Base-by-base conservation (phyloP, 2,329 filamentous ascomycete genomes). In the Trichophyton benhamiae region DNA sequence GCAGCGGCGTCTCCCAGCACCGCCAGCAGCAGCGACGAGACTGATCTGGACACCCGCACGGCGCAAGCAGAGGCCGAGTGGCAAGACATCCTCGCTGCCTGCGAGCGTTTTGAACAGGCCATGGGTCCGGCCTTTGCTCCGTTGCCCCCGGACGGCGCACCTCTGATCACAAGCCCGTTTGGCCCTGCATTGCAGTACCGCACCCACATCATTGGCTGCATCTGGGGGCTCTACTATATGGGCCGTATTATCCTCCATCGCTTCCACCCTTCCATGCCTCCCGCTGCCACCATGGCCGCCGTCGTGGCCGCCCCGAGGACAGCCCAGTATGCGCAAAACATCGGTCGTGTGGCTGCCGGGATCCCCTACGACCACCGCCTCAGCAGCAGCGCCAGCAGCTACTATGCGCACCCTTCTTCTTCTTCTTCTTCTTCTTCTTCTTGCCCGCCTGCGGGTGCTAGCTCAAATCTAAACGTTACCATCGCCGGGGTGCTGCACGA, bases 161-260 rank as follows among this genome's bases (percentile, higher is more conserved):
- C 84, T 59, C 79, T 84, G 57, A 72, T 82, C 64, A 69, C 77
- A 15, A 86, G 90, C 1, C 90, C 92, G 0, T 99, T 96, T 69
- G 92, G 94, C 0, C 82, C 84, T 1, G 87, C 89, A 0, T 76
- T 91, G 5, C 85, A 90, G 65, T 96, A 95, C 70, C 83, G 89
- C 33, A 92, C 88, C 1, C 92, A 90, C 71, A 86, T 87, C n/a
- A 87, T 97, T 65, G 89, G 88, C 2, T 87, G 89, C 38, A 80
- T 96, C 22, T 96, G 91, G 89, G 85, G 88, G 70, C 87, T 91
- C 65, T 91, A 89, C 72, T 88, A 95, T 73, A 89, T 92, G 79
- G 86, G 87, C 0, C 80, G 90, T 55, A 92, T 97, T 62, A 81
- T 91, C 60, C 81, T 94, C n/a, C 79, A 92, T 63, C 83, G 94